Evolutionary conservation across 768 basidiomycete genomes (phyloP).

Genomic region (Suillus paluster): DNA sequence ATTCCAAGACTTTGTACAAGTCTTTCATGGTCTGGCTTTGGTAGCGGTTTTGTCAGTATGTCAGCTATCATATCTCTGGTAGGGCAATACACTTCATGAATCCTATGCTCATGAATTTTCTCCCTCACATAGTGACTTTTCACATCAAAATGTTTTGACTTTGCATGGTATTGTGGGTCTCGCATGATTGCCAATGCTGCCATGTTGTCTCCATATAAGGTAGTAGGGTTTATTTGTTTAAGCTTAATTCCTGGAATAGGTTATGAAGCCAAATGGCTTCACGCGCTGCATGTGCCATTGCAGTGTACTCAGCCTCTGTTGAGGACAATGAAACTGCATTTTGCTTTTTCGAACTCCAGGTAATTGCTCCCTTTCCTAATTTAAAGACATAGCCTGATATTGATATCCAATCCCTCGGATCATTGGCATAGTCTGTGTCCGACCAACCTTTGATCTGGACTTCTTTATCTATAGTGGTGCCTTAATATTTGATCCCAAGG

Average conservation of each 20-base stretch:
- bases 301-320: constrained; percentile 9
- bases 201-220: constrained; percentile 25
- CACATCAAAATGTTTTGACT: constrained; percentile 22
- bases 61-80: constrained; percentile 26
- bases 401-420: constrained; percentile 25
- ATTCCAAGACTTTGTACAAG: too few species aligned
- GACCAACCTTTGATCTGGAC: constrained; percentile 21
- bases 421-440: constrained; percentile 33
- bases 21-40: constrained; percentile 4
- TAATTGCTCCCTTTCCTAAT: constrained; percentile 32
- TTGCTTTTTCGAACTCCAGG: constrained; percentile 39
- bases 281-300: constrained; percentile 9
- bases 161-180: constrained; percentile 23
- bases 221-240: constrained; percentile 17
- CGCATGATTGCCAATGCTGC: constrained; percentile 31
- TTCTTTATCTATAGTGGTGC: not conserved
- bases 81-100: not conserved
- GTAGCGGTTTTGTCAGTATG: constrained; percentile 17
- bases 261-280: constrained; percentile 25
- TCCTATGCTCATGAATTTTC: constrained; percentile 29
- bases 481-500: not conserved
- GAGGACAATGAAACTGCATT: constrained; percentile 24
- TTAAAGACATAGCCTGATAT: constrained; percentile 32
- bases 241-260: constrained; percentile 38
- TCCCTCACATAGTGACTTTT: constrained; percentile 29